Conservation (phyloP, 208 protist genomes). For the Acanthamoeba healyi region DNA sequence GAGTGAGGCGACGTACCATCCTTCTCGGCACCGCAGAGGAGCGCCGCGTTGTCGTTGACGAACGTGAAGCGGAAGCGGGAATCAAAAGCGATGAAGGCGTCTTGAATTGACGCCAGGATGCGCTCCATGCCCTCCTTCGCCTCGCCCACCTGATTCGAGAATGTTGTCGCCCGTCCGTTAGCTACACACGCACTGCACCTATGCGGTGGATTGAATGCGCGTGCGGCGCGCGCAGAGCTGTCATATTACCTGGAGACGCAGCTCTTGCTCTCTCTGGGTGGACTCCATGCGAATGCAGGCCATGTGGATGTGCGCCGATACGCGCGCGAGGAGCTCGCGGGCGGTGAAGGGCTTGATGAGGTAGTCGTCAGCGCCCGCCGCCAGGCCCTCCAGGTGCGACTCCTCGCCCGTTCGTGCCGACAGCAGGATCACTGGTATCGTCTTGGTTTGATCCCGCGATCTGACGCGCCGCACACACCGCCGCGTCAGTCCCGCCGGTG, state of each 20-base stretch:
- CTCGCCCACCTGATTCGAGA: background rate
- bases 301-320: conserved; percentile 15
- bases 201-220: too few species aligned
- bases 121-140: conserved; percentile 31
- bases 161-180: background rate
- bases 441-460: background rate
- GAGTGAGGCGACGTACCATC: too few species aligned
- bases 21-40: conserved; percentile 4
- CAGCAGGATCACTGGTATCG: conserved; percentile 75
- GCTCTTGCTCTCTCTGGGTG: background rate
- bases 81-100: conserved; percentile 52
- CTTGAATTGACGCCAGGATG: conserved; percentile 28
- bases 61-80: background rate
- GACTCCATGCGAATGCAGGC: background rate
- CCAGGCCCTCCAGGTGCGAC: conserved; percentile 43
- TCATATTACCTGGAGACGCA: background rate
- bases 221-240: background rate
- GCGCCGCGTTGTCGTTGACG: conserved; percentile 44
- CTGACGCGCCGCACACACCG: background rate
- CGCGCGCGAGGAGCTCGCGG: conserved; percentile 68
- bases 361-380: conserved; percentile 78
- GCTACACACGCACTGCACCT: too few species aligned
- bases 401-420: conserved; percentile 78
- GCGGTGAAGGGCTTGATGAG: conserved; percentile 76
- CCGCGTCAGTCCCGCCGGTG: too few species aligned